Evolutionary conservation across 306 rosid genomes (phyloP).

Genomic region (Castanea crenata): DNA sequence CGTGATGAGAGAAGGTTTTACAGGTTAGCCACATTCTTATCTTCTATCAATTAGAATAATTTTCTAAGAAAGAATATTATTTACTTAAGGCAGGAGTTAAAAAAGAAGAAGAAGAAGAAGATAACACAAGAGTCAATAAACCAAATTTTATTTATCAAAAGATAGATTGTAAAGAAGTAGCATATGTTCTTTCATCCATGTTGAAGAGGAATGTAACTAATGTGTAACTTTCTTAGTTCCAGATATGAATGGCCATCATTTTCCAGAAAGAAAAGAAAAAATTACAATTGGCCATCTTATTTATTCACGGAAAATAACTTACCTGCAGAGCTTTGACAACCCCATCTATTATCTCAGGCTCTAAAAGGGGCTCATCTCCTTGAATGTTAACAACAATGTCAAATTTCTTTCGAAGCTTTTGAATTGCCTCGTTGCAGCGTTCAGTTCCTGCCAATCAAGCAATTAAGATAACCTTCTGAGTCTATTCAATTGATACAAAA

Average conservation of each 20-base stretch:
- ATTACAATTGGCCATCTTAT: no score
- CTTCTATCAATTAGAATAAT: neutral
- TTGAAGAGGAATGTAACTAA: neutral
- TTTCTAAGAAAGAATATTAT: neutral
- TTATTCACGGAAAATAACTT: neutral
- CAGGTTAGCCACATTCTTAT: neutral
- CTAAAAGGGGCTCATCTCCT: slow-evolving; percentile 92
- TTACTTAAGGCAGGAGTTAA: neutral
- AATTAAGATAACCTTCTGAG: slow-evolving; percentile 4
- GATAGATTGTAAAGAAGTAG: neutral
- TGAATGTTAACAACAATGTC: slow-evolving; percentile 95
- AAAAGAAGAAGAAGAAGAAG: no score
- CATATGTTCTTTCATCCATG: no score
- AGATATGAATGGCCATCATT: neutral
- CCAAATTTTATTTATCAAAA: neutral
- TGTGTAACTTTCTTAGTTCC: neutral
- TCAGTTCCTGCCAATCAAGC: slow-evolving; percentile 62
- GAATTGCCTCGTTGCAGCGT: slow-evolving; percentile 87
- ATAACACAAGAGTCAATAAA: neutral
- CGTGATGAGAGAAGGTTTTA: neutral
- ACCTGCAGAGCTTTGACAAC: slow-evolving; percentile 93
- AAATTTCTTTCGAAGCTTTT: slow-evolving; percentile 69
- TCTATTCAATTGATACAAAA: neutral
- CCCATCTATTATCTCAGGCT: slow-evolving; percentile 90
- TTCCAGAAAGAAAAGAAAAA: no score